Conservation (phyloP, 2,329 filamentous ascomycete species). For the Fusarium sp. region DNA sequence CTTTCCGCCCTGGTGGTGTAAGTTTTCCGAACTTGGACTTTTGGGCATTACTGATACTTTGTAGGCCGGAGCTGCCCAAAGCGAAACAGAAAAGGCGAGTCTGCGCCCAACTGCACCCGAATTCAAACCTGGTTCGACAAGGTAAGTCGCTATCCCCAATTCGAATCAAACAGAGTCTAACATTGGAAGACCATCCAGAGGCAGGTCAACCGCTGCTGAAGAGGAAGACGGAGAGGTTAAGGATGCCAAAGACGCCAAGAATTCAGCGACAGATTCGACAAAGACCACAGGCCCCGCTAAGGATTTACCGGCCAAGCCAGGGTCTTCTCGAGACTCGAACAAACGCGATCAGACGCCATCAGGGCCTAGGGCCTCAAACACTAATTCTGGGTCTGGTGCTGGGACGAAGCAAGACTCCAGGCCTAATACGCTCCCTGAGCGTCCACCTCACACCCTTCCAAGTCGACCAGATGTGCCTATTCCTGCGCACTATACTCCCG, state of each 20-base stretch:
- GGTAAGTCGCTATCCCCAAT: constrained; percentile 45
- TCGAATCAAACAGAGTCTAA: constrained; percentile 9
- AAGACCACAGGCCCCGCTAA: constrained; percentile 35
- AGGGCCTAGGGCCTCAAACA: constrained; percentile 43
- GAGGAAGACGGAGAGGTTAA: constrained; percentile 80
- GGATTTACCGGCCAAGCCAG: constrained; percentile 51
- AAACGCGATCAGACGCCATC: constrained; percentile 42
- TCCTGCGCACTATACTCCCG: constrained; percentile 59
- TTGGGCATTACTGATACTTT: constrained; percentile 31
- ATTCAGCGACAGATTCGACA: constrained; percentile 23
- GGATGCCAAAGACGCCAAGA: constrained; percentile 59
- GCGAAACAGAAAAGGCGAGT: constrained; percentile 49
- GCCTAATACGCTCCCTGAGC: constrained; percentile 52
- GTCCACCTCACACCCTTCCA: constrained; percentile 59
- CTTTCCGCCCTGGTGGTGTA: constrained; percentile 75
- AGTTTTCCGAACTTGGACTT: constrained; percentile 36
- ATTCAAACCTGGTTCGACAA: constrained; percentile 67
- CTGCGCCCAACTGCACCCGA: constrained; percentile 71
- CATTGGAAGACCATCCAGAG: constrained; percentile 14
- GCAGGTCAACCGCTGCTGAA: constrained; percentile 53
- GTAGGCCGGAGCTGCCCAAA: constrained; percentile 46
- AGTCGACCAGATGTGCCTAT: constrained; percentile 69
- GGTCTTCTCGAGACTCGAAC: constrained; percentile 42
- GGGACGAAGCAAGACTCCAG: constrained; percentile 44
- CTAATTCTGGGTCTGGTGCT: constrained; percentile 30